phyloP scores from a whole-genome alignment of 257 asterid species.

The Coffea canephora region DNA sequence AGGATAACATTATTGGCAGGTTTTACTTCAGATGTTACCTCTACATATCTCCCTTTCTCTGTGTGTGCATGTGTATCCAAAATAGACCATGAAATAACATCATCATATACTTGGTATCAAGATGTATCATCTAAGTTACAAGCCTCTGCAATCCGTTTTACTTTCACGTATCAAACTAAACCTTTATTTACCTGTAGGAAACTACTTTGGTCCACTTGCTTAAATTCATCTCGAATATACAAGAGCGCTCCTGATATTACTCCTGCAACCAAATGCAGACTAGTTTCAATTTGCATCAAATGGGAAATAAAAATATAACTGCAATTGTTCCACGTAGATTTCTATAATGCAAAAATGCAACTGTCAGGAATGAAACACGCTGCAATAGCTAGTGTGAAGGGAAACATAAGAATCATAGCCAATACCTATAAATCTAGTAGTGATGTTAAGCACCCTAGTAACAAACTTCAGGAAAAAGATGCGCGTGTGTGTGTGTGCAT shows the following conservation, averaged over 20 bases:
- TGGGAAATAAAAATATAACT: background rate
- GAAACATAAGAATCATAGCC: too few species aligned
- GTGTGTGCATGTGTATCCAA: background rate
- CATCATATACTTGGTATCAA: background rate
- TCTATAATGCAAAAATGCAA: background rate
- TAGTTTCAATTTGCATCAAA: constrained; percentile 5
- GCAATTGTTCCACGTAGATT: background rate
- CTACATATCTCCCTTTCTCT: background rate
- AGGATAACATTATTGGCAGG: background rate
- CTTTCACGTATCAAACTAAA: background rate
- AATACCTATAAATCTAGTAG: too few species aligned
- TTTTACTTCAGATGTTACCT: background rate
- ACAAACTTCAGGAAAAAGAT: too few species aligned
- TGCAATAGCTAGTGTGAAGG: background rate
- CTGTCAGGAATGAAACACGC: too few species aligned
- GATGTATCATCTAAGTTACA: too few species aligned
- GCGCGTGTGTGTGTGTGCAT: too few species aligned
- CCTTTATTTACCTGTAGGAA: constrained; percentile 64
- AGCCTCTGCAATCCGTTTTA: too few species aligned
- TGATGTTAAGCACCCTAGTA: too few species aligned
- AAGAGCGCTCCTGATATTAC: constrained; percentile 96
- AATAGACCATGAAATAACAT: background rate
- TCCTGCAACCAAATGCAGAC: constrained; percentile 50
- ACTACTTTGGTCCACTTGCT: constrained; percentile 75
- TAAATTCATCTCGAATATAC: constrained; percentile 83